phyloP scores from a whole-genome alignment of 768 basidiomycete species.

The Exidia glandulosa region DNA sequence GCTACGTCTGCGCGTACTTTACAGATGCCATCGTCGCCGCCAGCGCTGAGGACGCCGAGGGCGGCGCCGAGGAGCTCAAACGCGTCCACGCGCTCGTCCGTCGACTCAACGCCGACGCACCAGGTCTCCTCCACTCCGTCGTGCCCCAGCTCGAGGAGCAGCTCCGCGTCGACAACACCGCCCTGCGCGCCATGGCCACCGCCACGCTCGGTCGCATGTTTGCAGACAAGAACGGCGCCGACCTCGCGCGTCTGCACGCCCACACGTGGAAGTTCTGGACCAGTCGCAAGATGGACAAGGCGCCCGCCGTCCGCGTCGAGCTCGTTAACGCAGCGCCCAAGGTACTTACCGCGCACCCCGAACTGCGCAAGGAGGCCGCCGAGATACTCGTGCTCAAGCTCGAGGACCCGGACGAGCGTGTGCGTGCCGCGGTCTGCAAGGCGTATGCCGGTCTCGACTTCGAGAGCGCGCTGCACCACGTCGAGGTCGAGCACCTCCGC shows the following conservation, averaged over 20 bases:
- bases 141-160: slow-evolving; percentile 91
- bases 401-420: slow-evolving; percentile 82
- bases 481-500: slow-evolving; percentile 50
- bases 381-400: slow-evolving; percentile 62
- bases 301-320: slow-evolving; percentile 54
- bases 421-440: slow-evolving; percentile 76
- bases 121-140: slow-evolving; percentile 74
- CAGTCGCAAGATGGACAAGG: slow-evolving; percentile 66
- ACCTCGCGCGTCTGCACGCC: slow-evolving; percentile 72
- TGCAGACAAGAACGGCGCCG: slow-evolving; percentile 57
- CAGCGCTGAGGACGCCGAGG: slow-evolving; percentile 40
- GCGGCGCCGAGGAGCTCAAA: slow-evolving; percentile 52
- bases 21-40: slow-evolving; percentile 67
- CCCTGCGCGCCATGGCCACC: slow-evolving; percentile 70
- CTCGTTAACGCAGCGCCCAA: slow-evolving; percentile 63
- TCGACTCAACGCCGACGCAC: slow-evolving; percentile 67
- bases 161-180: slow-evolving; percentile 61
- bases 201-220: slow-evolving; percentile 87
- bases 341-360: slow-evolving; percentile 53
- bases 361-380: slow-evolving; percentile 60
- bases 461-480: slow-evolving; percentile 78
- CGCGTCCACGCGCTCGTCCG: slow-evolving; percentile 86
- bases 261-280: slow-evolving; percentile 82
- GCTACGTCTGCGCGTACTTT: slow-evolving; percentile 82
- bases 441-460: slow-evolving; percentile 79